Conservation (phyloP, 345 rosid species). For the Populus euphratica region DNA sequence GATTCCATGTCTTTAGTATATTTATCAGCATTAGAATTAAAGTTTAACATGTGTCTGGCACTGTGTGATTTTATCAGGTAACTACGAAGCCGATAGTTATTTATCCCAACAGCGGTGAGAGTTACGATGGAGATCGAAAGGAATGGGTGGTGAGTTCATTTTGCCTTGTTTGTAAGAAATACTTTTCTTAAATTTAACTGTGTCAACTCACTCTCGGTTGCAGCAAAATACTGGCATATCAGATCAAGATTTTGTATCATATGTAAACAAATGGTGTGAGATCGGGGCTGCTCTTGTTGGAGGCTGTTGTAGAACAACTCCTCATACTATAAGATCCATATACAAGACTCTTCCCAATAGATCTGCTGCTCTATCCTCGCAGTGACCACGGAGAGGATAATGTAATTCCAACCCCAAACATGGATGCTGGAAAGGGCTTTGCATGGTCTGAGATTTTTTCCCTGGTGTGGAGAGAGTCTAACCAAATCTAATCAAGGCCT, state of each 20-base stretch:
- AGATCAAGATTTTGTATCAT: slow-evolving; percentile 66
- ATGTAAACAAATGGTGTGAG: slow-evolving; percentile 63
- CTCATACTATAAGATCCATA: slow-evolving; percentile 60
- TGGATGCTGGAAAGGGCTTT: neutral
- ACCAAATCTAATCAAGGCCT: neutral
- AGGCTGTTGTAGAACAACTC: slow-evolving; percentile 55
- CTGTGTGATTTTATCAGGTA: slow-evolving; percentile 40
- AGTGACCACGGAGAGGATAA: neutral
- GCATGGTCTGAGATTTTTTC: neutral
- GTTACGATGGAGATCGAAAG: slow-evolving; percentile 58
- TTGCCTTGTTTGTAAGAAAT: neutral
- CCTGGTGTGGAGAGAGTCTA: neutral
- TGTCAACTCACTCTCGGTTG: slow-evolving; percentile 4
- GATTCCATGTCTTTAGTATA: neutral
- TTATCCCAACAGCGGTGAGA: slow-evolving; percentile 81
- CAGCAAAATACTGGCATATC: slow-evolving; percentile 74
- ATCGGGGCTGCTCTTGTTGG: slow-evolving; percentile 65
- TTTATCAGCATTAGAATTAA: neutral
- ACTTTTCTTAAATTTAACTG: neutral
- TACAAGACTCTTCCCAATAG: slow-evolving; percentile 39
- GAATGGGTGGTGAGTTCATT: slow-evolving; percentile 71
- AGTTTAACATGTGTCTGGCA: neutral
- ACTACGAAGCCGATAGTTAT: slow-evolving; percentile 63
- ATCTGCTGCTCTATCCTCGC: slow-evolving; percentile 15
- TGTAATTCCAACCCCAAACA: neutral